Conservation (phyloP, 441 rosid genomes). For the Hura crepitans region DNA sequence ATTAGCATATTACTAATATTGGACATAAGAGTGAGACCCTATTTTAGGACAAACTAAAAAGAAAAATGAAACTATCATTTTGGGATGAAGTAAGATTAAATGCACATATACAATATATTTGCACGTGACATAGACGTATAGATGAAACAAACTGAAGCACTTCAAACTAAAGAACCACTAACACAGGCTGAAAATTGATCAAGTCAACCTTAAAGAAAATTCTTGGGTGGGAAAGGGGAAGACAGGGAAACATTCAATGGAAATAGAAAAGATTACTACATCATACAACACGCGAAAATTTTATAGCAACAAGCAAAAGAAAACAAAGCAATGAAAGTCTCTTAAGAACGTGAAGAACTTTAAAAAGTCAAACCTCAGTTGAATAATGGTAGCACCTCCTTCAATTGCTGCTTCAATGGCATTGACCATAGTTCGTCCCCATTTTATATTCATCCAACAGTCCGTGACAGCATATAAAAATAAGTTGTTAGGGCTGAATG, state of each 20-base stretch:
- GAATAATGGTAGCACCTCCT: conserved; percentile 91
- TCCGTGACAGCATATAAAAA: conserved; percentile 90
- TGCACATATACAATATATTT: neutral
- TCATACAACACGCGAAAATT: neutral
- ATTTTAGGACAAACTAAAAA: no score
- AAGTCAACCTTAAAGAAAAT: neutral
- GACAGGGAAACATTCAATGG: neutral
- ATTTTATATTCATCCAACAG: conserved; percentile 71
- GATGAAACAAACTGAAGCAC: neutral
- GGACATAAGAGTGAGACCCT: no score
- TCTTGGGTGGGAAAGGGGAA: neutral
- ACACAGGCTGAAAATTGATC: neutral
- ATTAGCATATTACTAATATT: no score
- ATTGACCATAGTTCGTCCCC: conserved; percentile 62
- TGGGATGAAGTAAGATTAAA: neutral
- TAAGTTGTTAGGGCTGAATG: conserved; percentile 56
- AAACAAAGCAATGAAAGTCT: neutral
- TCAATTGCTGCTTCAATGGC: conserved; percentile 71
- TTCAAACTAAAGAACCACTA: neutral
- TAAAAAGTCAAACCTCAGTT: conserved; percentile 51
- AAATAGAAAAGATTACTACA: no score
- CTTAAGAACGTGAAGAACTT: neutral
- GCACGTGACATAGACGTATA: neutral
- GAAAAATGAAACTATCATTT: no score
- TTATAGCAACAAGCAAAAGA: neutral